Evolutionary conservation across 805 yeast genomes (phyloP).

Genomic region (Kurtzmaniella cleridarum): DNA sequence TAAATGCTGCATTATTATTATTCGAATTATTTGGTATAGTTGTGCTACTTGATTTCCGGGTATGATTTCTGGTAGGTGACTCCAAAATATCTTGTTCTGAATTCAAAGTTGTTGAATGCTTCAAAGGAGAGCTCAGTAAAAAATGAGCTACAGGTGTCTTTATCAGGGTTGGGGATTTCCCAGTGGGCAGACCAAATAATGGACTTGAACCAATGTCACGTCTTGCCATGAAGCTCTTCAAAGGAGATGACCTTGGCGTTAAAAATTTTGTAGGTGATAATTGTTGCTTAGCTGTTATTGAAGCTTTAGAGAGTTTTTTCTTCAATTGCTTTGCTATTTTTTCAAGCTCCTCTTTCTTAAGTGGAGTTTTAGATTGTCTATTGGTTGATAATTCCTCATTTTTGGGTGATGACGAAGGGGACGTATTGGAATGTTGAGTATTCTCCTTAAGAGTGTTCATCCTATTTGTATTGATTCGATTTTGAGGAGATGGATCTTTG

Average conservation of each 20-base stretch:
- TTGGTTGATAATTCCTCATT: slow-evolving; percentile 1
- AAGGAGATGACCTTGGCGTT: slow-evolving; percentile 13
- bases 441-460: slow-evolving; percentile 22
- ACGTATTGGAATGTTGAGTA: slow-evolving; percentile 13
- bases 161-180: slow-evolving; percentile 36
- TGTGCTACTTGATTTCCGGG: neutral
- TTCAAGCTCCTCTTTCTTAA: slow-evolving; percentile 40
- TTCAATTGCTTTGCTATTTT: slow-evolving; percentile 39
- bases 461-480: neutral
- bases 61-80: slow-evolving; percentile 27
- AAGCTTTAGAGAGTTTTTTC: slow-evolving; percentile 36
- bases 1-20: neutral
- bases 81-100: slow-evolving; percentile 14
- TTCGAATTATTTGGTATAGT: neutral
- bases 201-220: slow-evolving; percentile 11
- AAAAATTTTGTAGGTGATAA: slow-evolving; percentile 13
- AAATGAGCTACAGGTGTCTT: slow-evolving; percentile 29
- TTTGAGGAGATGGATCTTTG: too few relatives aligned
- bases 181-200: slow-evolving; percentile 25
- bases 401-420: slow-evolving; percentile 9
- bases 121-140: slow-evolving; percentile 32
- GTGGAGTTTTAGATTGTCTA: slow-evolving; percentile 26
- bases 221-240: slow-evolving; percentile 9
- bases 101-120: slow-evolving; percentile 13
- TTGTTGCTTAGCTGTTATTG: slow-evolving; percentile 38